Evolutionary conservation across 805 yeast species (phyloP), one percentile per base, ranked within the genome.

Genomic region (Osmozyma mogii): DNA sequence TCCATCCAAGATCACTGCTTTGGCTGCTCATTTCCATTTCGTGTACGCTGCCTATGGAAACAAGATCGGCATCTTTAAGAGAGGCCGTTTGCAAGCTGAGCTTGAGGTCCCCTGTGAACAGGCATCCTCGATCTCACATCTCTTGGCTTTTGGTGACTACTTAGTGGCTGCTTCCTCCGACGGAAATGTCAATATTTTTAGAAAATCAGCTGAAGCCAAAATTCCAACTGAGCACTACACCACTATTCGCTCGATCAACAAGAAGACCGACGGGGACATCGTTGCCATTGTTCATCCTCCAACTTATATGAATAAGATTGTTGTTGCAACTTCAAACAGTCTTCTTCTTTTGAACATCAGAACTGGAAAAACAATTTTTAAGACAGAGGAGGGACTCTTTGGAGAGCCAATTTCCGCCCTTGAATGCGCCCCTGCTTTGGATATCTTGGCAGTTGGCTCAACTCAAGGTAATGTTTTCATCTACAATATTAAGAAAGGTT

Each of bases 271-370:
- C 40, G 96, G 95, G 14, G 68, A 65, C 6, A 68, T 92, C 11
- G 78, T 80, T 8, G 78, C 76, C 24, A 41, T 82, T 12, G 47
- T 74, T 8, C 99, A 92, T 53, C 79, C 89, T 28, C 88, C 96
- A 17, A 89, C 99, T 0, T 88, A 89, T 50, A 56, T 94, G 47
- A 92, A 92, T 63, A 92, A 92, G 50, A 61, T 94, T 16, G 78
- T 82, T 2, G 76, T 89, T 17, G 84, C 88, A n/a, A 84, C 96
- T 1, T 65, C 78, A 4, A 54, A 70, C 2, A 67, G 71, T 26
- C 34, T 88, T 9, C 53, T 73, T 29, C 58, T 94, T 16, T 71
- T 69, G 56, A 94, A 92, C 47, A 62, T 88, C 32, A 72, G 84
- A 44, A 75, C 95, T 0, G 87, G 85, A 1, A 84, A 80, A 51